Conservation (phyloP, 306 rosid species). For the Acacia melanoxylon region DNA sequence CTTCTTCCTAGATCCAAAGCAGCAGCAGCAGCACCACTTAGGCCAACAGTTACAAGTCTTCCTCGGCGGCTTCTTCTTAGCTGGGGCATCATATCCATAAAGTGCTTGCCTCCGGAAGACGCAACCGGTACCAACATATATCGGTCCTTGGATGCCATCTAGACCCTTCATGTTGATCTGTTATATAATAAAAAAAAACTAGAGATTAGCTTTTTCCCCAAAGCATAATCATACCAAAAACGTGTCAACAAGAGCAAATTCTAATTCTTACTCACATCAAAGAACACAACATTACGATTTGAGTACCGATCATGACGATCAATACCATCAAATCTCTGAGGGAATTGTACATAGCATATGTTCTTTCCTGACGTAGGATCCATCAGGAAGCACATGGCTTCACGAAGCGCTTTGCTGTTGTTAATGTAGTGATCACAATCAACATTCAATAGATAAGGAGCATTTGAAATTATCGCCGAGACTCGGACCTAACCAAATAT, state of each 20-base stretch:
- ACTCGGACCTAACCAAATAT: slow-evolving; percentile 62
- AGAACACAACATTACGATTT: slow-evolving; percentile 88
- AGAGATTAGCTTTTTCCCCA: slow-evolving; percentile 24
- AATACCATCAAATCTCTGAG: slow-evolving; percentile 94
- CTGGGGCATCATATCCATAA: slow-evolving; percentile 89
- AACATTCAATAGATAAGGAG: slow-evolving; percentile 83
- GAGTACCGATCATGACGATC: slow-evolving; percentile 94
- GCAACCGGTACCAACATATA: slow-evolving; percentile 94
- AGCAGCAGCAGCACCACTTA: slow-evolving; percentile 68
- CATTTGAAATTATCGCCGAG: slow-evolving; percentile 87
- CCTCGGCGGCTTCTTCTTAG: slow-evolving; percentile 69
- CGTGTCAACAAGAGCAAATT: background rate
- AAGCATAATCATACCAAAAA: background rate
- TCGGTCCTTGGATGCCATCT: slow-evolving; percentile 96
- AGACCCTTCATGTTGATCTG: slow-evolving; percentile 94
- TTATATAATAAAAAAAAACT: slow-evolving; percentile 28
- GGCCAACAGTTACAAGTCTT: slow-evolving; percentile 91
- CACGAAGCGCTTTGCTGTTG: slow-evolving; percentile 93
- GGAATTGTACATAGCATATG: slow-evolving; percentile 88
- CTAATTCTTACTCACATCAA: slow-evolving; percentile 65
- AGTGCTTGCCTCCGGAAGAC: slow-evolving; percentile 96
- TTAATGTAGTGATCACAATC: slow-evolving; percentile 98
- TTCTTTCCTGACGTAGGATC: slow-evolving; percentile 86
- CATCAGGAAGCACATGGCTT: slow-evolving; percentile 98
- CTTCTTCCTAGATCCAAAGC: slow-evolving; percentile 63